Evolutionary conservation across 306 rosid genomes (phyloP).

Genomic region (Senna siamea): DNA sequence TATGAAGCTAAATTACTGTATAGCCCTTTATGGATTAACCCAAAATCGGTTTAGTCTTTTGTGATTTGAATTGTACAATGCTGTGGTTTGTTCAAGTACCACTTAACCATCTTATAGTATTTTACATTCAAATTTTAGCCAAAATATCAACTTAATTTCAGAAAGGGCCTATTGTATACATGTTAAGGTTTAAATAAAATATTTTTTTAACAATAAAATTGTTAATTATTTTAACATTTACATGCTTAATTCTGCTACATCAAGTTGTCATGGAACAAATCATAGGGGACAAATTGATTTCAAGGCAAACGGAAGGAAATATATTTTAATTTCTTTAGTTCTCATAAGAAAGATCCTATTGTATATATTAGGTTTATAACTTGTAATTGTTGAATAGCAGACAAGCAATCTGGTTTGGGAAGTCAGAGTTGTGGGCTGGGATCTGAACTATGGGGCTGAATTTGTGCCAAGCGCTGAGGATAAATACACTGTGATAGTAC

Average conservation of each 20-base stretch:
- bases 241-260: too few relatives aligned
- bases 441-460: conserved; percentile 84
- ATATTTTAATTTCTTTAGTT: too few relatives aligned
- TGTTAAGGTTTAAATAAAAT: too few relatives aligned
- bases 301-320: too few relatives aligned
- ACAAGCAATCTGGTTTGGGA: conserved; percentile 71
- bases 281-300: too few relatives aligned
- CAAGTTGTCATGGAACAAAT: too few relatives aligned
- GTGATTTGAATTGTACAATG: too few relatives aligned
- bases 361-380: neutral
- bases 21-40: neutral
- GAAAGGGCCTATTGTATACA: too few relatives aligned
- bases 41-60: neutral
- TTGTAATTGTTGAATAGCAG: conserved; percentile 47
- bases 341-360: too few relatives aligned
- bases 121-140: neutral
- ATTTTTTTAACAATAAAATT: too few relatives aligned
- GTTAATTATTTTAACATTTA: too few relatives aligned
- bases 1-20: neutral
- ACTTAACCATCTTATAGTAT: too few relatives aligned
- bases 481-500: conserved; percentile 82
- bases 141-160: neutral
- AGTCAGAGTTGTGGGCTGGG: conserved; percentile 84
- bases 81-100: neutral
- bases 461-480: conserved; percentile 74